Evolutionary conservation across 2,329 filamentous ascomycete genomes (phyloP), one percentile per base, ranked within the genome.

Genomic region (Truncatella angustata): DNA sequence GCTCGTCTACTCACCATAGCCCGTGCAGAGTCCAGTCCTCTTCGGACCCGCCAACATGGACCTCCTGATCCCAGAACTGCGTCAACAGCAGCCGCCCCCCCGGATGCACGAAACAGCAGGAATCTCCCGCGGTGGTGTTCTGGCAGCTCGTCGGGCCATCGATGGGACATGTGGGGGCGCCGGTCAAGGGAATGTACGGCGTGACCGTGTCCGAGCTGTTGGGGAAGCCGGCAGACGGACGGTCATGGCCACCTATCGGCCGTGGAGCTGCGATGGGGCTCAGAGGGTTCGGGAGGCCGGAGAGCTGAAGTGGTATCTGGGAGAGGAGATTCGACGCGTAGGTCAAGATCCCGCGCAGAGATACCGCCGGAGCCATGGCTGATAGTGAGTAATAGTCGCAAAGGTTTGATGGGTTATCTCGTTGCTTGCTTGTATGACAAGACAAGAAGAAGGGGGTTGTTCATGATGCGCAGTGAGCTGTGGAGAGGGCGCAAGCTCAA

Each of bases 1-100:
- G 4, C 10, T 43, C 16, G 12, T 6, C 12, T 18, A 20, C 67
- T 26, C 54, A 74, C 73, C 73, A 75, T 26, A 75, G 57, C n/a
- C 73, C 73, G 44, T 73, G 73, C 1, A 75, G 52, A 1, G 73
- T 75, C 73, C 72, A 75, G 52, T 74, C 72, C 52, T 70, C 64
- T 53, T 75, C 72, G 4, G 66, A 60, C n/a, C 71, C 73, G 3
- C 65, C 64, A 4, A 66, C 70, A 53, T 74, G 70, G 18, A 68
- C 60, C 54, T 72, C 57, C 26, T 68, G 59, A 49, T 75, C 73
- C 73, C 73, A 76, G 62, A 74, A 74, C 62, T 75, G 73, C 3
- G 73, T 71, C 32, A 75, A 60, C 43, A 75, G 58, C 51, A 75
- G 57, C 20, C 71, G 63, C 5, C 73, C 73, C 16, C 72, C 70